phyloP scores from a whole-genome alignment of 2,329 filamentous ascomycete species.

The Dactylellina sp. region DNA sequence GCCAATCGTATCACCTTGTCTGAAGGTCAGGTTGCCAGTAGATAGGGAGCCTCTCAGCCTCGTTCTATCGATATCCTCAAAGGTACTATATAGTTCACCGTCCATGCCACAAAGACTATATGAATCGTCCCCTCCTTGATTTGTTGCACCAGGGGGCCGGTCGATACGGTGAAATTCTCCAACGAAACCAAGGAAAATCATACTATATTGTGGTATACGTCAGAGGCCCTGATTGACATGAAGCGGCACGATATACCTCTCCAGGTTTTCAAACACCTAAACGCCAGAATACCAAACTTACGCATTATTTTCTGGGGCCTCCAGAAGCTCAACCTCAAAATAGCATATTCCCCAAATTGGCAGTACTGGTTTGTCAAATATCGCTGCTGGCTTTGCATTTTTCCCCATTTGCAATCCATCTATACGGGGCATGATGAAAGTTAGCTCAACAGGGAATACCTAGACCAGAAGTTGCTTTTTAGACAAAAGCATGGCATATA shows the following conservation, averaged over 20 bases:
- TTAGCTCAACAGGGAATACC: not conserved
- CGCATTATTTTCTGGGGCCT: slow-evolving; percentile 14
- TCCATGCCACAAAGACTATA: slow-evolving; percentile 4
- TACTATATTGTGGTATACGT: slow-evolving; percentile 9
- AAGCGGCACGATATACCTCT: not conserved
- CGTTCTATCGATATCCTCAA: not conserved
- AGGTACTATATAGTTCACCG: slow-evolving; percentile 8
- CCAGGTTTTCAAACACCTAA: too few species aligned
- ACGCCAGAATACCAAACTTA: not conserved
- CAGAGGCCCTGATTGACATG: not conserved
- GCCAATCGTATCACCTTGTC: slow-evolving; percentile 30
- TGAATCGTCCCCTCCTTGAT: slow-evolving; percentile 12
- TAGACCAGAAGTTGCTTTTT: not conserved
- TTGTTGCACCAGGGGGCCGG: not conserved
- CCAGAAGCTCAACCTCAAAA: slow-evolving; percentile 28
- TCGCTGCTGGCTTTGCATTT: not conserved
- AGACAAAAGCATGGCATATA: not conserved
- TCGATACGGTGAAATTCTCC: slow-evolving; percentile 19
- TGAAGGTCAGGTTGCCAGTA: slow-evolving; percentile 4
- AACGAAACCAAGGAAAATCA: slow-evolving; percentile 14
- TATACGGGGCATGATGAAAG: not conserved
- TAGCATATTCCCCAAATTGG: slow-evolving; percentile 11
- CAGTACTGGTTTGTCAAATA: slow-evolving; percentile 15
- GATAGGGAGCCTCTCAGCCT: not conserved
- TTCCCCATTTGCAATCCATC: not conserved